Evolutionary conservation across 1,139 yeast genomes (phyloP).

Genomic region (Magnusiomyces fungicola): DNA sequence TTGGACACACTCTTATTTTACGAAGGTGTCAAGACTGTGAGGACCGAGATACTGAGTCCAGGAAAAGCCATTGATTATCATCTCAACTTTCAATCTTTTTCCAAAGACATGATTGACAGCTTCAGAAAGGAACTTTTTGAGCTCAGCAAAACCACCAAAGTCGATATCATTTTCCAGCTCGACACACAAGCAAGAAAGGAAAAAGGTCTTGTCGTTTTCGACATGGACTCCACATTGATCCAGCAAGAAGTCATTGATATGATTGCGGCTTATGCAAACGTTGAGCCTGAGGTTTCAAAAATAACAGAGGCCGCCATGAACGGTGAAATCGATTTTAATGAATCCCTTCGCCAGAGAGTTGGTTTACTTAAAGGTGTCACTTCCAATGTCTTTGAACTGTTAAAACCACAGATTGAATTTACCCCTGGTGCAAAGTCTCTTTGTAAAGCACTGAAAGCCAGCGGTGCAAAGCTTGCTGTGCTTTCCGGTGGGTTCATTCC

Average conservation of each 20-base stretch:
- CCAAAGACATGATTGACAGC: constrained; percentile 7
- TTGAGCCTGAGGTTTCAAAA: constrained; percentile 61
- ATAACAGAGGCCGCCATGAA: constrained; percentile 96
- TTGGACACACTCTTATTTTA: too few relatives aligned
- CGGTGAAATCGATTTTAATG: constrained; percentile 88
- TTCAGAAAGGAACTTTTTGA: constrained; percentile 20
- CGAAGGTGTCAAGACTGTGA: too few relatives aligned
- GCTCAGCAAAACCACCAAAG: constrained; percentile 19
- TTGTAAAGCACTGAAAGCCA: constrained; percentile 50
- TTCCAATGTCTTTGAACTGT: constrained; percentile 69
- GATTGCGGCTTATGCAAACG: constrained; percentile 82
- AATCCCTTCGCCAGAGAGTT: constrained; percentile 72
- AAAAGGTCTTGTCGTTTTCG: constrained; percentile 75
- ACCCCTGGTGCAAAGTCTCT: constrained; percentile 81
- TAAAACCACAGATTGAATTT: constrained; percentile 58
- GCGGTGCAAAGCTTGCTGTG: constrained; percentile 72
- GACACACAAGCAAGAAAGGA: constrained; percentile 25
- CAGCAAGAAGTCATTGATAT: constrained; percentile 95
- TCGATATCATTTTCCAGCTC: constrained; percentile 44
- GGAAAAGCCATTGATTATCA: constrained; percentile 23
- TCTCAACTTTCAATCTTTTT: constrained; percentile 17
- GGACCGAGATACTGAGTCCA: constrained; percentile 18
- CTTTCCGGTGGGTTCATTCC: constrained; percentile 94
- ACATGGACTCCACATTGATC: constrained; percentile 96
- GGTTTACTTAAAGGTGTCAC: constrained; percentile 72